Evolutionary conservation across 108 stramenopile genomes (phyloP).

Genomic region (Bacterosira constricta): DNA sequence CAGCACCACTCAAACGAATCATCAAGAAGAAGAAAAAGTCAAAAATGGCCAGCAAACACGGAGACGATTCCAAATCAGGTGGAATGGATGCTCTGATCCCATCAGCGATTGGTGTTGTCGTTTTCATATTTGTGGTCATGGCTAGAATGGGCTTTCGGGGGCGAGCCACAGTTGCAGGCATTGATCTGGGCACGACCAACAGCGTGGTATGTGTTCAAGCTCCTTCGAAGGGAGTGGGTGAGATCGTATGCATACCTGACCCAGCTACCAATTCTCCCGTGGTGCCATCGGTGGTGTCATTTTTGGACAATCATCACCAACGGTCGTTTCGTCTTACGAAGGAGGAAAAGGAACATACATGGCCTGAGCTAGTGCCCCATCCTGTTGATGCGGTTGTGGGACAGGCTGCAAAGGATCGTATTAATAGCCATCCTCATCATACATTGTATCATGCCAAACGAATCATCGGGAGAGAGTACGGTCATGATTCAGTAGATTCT

Average conservation of each 20-base stretch:
- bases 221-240: conserved; percentile 74
- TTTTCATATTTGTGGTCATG: conserved; percentile 70
- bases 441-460: conserved; percentile 90
- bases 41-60: conserved; percentile 48
- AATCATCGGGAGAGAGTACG: conserved; percentile 62
- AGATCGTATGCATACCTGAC: conserved; percentile 82
- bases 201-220: conserved; percentile 86
- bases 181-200: conserved; percentile 90
- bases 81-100: conserved; percentile 82
- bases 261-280: conserved; percentile 69
- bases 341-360: conserved; percentile 31
- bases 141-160: conserved; percentile 88
- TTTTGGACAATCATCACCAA: conserved; percentile 63
- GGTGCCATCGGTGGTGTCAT: conserved; percentile 86
- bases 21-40: conserved; percentile 51
- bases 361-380: conserved; percentile 59
- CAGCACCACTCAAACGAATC: conserved; percentile 14
- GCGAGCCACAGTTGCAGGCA: conserved; percentile 78
- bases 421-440: conserved; percentile 83
- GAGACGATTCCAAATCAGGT: conserved; percentile 55
- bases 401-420: conserved; percentile 69
- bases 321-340: conserved; percentile 44
- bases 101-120: conserved; percentile 65
- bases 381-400: conserved; percentile 79
- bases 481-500: conserved; percentile 58